Evolutionary conservation across 2,329 filamentous ascomycete species (phyloP).

Genomic region (Arachnomyces sp.): DNA sequence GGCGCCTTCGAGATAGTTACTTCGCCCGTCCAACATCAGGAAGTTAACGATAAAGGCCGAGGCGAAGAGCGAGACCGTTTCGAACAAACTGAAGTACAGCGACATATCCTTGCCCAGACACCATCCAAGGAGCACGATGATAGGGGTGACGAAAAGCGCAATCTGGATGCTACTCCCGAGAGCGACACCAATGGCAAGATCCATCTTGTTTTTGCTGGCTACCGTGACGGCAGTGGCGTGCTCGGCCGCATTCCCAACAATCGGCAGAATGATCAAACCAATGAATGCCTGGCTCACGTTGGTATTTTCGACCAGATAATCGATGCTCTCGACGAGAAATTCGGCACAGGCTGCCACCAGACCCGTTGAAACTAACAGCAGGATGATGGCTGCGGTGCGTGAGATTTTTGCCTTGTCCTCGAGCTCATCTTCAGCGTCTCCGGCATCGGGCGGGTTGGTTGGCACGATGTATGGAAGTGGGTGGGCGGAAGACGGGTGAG

Average conservation of each 20-base stretch:
- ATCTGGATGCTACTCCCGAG: slow-evolving; percentile 66
- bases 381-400: slow-evolving; percentile 45
- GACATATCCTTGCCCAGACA: slow-evolving; percentile 60
- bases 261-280: slow-evolving; percentile 62
- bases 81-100: slow-evolving; percentile 79
- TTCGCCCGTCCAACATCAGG: slow-evolving; percentile 73
- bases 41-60: slow-evolving; percentile 83
- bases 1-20: slow-evolving; percentile 73
- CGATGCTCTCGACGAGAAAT: slow-evolving; percentile 60
- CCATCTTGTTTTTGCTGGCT: slow-evolving; percentile 68
- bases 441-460: slow-evolving; percentile 4
- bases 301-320: slow-evolving; percentile 51
- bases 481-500: slow-evolving; percentile 14
- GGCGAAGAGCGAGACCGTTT: slow-evolving; percentile 79
- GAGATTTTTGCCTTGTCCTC: slow-evolving; percentile 24
- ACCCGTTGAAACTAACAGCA: slow-evolving; percentile 55
- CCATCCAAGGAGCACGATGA: slow-evolving; percentile 66
- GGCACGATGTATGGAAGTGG: slow-evolving; percentile 17
- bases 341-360: slow-evolving; percentile 62
- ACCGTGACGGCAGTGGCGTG: slow-evolving; percentile 64
- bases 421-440: slow-evolving; percentile 27
- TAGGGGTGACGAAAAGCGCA: slow-evolving; percentile 59
- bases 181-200: slow-evolving; percentile 63
- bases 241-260: slow-evolving; percentile 66
- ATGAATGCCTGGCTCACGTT: slow-evolving; percentile 58